phyloP scores from a whole-genome alignment of 768 basidiomycete species.

The Suillus tomentosus region DNA sequence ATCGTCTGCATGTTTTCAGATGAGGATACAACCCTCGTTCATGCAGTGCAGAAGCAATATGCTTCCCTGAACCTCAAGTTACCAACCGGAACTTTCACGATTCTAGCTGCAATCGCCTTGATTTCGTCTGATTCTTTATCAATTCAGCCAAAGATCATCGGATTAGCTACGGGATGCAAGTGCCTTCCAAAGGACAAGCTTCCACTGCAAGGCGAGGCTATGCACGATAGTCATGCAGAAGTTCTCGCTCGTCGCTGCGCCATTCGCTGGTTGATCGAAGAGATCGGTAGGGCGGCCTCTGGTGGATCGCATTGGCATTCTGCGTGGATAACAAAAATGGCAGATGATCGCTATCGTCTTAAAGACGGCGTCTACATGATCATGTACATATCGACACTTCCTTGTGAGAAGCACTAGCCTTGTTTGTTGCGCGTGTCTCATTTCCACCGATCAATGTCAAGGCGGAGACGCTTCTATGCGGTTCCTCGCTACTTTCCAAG shows the following conservation, averaged over 20 bases:
- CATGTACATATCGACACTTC: constrained; percentile 79
- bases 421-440: constrained; percentile 44
- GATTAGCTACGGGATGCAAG: constrained; percentile 83
- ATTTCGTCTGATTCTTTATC: constrained; percentile 29
- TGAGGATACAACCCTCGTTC: constrained; percentile 30
- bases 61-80: constrained; percentile 49
- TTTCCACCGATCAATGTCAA: constrained; percentile 33
- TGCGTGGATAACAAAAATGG: constrained; percentile 28
- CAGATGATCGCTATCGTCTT: constrained; percentile 47
- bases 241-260: constrained; percentile 83
- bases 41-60: constrained; percentile 46
- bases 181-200: constrained; percentile 69
- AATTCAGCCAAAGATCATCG: constrained; percentile 53
- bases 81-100: constrained; percentile 58
- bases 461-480: constrained; percentile 91
- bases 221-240: constrained; percentile 94
- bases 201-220: constrained; percentile 67
- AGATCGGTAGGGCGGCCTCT: constrained; percentile 42
- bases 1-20: constrained; percentile 13
- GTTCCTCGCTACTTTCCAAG: constrained; percentile 73
- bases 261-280: constrained; percentile 77
- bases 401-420: constrained; percentile 45
- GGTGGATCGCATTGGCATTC: constrained; percentile 47
- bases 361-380: constrained; percentile 49
- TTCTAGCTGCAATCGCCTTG: constrained; percentile 61